Evolutionary conservation across 441 rosid genomes (phyloP).

Genomic region (Gossypium aridum): DNA sequence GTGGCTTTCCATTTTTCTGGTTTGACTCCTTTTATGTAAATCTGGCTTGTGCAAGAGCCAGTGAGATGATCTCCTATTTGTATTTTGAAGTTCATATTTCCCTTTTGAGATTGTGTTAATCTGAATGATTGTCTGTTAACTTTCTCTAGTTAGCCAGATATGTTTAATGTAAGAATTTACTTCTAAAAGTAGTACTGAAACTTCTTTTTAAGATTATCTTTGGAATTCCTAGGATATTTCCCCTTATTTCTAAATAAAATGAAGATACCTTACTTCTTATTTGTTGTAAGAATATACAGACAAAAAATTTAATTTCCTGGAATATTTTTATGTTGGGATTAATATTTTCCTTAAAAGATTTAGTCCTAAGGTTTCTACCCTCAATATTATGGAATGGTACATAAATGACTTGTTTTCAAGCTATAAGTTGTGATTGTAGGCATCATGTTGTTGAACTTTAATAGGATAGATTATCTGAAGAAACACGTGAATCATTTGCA

Average conservation of each 20-base stretch:
- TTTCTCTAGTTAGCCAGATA: background rate
- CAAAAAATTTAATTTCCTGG: background rate
- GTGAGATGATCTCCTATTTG: background rate
- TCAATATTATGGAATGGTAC: background rate
- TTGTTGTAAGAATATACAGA: background rate
- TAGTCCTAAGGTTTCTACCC: background rate
- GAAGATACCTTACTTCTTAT: background rate
- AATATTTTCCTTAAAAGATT: background rate
- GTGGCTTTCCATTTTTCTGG: constrained; percentile 10
- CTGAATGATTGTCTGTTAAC: background rate
- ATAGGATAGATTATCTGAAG: background rate
- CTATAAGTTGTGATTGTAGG: background rate
- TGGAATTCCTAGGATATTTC: background rate
- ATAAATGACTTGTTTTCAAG: background rate
- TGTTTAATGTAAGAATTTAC: background rate
- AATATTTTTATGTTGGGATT: background rate
- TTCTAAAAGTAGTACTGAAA: constrained; percentile 1
- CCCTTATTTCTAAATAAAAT: background rate
- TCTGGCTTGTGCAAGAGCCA: background rate
- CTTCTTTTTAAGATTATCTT: background rate
- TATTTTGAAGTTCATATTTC: background rate
- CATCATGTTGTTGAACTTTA: background rate
- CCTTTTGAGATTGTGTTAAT: background rate
- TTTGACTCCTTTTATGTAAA: background rate
- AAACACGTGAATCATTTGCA: background rate